Percentiles rank a stretch among this genome's conserved stretches.
phyloP scores from a whole-genome alignment of 108 stramenopile species.

The Fragilariopsis cylindrus region DNA sequence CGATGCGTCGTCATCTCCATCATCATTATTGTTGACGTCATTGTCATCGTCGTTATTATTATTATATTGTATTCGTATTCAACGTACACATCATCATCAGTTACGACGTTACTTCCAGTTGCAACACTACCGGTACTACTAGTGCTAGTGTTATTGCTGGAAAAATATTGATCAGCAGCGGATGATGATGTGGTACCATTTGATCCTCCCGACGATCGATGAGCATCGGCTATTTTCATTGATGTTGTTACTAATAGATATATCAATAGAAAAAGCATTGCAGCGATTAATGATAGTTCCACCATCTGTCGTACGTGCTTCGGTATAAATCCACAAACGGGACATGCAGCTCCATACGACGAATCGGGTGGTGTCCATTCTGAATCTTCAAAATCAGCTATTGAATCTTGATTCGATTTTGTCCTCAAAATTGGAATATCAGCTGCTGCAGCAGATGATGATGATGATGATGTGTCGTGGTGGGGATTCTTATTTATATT shows the following conservation, averaged over 20 bases:
- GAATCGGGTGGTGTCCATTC: constrained; percentile 75
- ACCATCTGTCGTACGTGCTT: constrained; percentile 55
- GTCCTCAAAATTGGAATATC: constrained; percentile 9
- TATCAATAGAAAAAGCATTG: constrained; percentile 38
- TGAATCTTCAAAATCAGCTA: constrained; percentile 41
- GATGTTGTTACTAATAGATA: constrained; percentile 50
- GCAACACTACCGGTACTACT: not conserved
- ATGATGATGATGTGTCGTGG: not conserved
- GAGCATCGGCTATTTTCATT: constrained; percentile 36
- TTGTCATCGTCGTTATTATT: not conserved
- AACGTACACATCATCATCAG: constrained; percentile 18
- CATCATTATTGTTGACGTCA: not conserved
- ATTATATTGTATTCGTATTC: constrained; percentile 1
- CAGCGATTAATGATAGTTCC: constrained; percentile 51
- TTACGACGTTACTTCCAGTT: not conserved
- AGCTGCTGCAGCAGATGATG: not conserved
- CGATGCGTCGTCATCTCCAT: not conserved
- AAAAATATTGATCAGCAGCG: not conserved
- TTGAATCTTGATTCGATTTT: constrained; percentile 25
- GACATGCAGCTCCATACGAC: constrained; percentile 69
- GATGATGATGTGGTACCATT: not conserved
- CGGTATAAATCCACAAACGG: constrained; percentile 67
- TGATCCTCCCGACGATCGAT: not conserved
- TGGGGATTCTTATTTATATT: constrained; percentile 4
- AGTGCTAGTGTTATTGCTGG: not conserved